These are phyloP conservation scores for Claviceps lovelessii DNA, from an alignment of 2,329 filamentous ascomycete genomes.

Conservation along the genomic window DNA sequence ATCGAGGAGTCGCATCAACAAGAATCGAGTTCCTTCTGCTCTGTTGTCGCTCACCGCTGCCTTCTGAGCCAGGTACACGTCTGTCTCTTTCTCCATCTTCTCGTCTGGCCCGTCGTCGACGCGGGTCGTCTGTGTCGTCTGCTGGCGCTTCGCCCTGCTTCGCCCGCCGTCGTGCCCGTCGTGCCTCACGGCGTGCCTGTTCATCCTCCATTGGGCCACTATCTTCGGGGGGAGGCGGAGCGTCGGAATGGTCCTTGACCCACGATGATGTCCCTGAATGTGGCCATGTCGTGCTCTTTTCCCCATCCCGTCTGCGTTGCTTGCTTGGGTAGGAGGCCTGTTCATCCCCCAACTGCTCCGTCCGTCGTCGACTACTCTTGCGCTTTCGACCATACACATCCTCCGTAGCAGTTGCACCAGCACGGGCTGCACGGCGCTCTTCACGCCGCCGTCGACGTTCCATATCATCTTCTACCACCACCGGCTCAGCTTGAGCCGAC, in stretches of 20 bases:
- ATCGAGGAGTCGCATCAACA: conserved; percentile 34
- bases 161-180: conserved; percentile 30
- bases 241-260: conserved; percentile 51
- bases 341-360: conserved; percentile 29
- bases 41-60: conserved; percentile 30
- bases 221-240: conserved; percentile 40
- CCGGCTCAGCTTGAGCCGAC: conserved; percentile 26
- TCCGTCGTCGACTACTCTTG: conserved; percentile 26
- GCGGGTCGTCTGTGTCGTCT: conserved; percentile 30
- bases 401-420: conserved; percentile 23
- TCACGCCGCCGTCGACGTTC: conserved; percentile 41
- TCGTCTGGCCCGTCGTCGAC: conserved; percentile 28
- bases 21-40: conserved; percentile 27
- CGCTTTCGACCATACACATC: conserved; percentile 21
- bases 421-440: conserved; percentile 31
- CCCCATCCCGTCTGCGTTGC: conserved; percentile 22
- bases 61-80: conserved; percentile 23
- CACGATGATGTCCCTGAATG: conserved; percentile 51
- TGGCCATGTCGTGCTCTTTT: conserved; percentile 36
- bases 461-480: conserved; percentile 30
- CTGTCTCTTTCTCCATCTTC: conserved; percentile 26
- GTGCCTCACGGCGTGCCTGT: conserved; percentile 34
- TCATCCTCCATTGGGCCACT: conserved; percentile 28
- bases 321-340: conserved; percentile 30
- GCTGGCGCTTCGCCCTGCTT: conserved; percentile 27